Percentiles rank a stretch among this genome's conserved stretches.
Conservation (phyloP, 1,284 basidiomycete genomes). For the Agaricales sp. region DNA sequence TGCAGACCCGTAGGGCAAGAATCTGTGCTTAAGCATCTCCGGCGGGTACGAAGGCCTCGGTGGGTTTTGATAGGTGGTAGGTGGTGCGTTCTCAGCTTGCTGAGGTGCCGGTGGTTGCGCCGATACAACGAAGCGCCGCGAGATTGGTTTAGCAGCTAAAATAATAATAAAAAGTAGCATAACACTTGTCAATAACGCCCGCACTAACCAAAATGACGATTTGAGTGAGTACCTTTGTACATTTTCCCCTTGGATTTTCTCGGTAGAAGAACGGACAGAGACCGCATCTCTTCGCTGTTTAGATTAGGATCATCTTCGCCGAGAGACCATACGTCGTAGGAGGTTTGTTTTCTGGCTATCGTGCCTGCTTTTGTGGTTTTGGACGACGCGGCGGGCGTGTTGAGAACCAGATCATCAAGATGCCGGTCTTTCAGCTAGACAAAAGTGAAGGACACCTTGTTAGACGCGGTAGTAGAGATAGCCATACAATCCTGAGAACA, state of each 20-base stretch:
- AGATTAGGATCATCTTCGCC: constrained; percentile 29
- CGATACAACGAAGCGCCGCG: constrained; percentile 46
- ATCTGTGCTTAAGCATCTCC: constrained; percentile 51
- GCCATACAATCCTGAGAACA: constrained; percentile 3
- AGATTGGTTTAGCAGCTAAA: constrained; percentile 46
- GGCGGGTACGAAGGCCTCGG: constrained; percentile 47
- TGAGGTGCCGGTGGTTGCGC: constrained; percentile 34
- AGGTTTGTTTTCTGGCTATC: constrained; percentile 37
- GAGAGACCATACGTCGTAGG: constrained; percentile 57
- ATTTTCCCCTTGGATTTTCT: constrained; percentile 45
- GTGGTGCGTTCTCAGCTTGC: constrained; percentile 12
- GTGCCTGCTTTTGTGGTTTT: constrained; percentile 30
- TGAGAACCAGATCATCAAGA: constrained; percentile 39
- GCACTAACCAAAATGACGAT: constrained; percentile 3
- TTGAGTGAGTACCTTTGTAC: constrained; percentile 34
- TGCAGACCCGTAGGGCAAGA: constrained; percentile 52
- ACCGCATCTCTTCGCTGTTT: constrained; percentile 54
- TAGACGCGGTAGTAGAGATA: constrained; percentile 5
- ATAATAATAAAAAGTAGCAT: not conserved
- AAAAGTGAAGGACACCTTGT: constrained; percentile 2
- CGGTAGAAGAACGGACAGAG: constrained; percentile 52
- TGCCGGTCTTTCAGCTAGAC: constrained; percentile 54
- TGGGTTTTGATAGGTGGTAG: constrained; percentile 33
- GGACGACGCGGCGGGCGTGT: constrained; percentile 24
- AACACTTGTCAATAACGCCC: not conserved